phyloP scores from a whole-genome alignment of 805 yeast genomes.

The Ogataea methanolica region DNA sequence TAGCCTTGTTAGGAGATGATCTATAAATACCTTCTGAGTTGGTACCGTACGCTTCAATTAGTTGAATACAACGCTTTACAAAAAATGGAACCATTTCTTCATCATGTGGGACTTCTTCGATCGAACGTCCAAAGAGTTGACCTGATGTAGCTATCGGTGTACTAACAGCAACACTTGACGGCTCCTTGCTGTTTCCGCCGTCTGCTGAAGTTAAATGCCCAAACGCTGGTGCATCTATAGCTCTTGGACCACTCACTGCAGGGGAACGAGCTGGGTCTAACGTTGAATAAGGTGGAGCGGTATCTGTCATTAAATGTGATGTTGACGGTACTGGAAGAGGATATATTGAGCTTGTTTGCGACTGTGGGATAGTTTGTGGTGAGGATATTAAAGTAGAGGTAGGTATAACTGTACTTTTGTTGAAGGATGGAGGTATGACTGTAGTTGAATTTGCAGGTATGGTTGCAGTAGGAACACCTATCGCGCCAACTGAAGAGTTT shows the following conservation, averaged over 20 bases:
- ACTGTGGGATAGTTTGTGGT: not conserved
- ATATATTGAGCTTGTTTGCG: not conserved
- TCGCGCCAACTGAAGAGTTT: not conserved
- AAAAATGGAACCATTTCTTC: slow-evolving; percentile 90
- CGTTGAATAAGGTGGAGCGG: slow-evolving; percentile 18
- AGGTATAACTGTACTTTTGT: too few species aligned
- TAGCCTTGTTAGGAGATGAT: slow-evolving; percentile 71
- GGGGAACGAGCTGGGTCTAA: slow-evolving; percentile 23
- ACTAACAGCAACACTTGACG: slow-evolving; percentile 4
- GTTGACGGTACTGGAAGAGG: slow-evolving; percentile 1
- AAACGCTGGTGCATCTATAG: slow-evolving; percentile 6
- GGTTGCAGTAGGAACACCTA: not conserved
- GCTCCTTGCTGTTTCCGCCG: not conserved
- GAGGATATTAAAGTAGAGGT: not conserved
- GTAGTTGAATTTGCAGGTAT: not conserved
- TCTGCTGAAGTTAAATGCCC: not conserved
- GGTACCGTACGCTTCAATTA: slow-evolving; percentile 80
- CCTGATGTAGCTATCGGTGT: slow-evolving; percentile 7
- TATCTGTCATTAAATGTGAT: not conserved
- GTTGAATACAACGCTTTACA: slow-evolving; percentile 82
- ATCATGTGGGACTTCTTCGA: slow-evolving; percentile 77
- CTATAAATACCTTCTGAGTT: slow-evolving; percentile 88
- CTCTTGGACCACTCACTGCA: slow-evolving; percentile 22
- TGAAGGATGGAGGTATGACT: too few species aligned
- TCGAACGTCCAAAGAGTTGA: slow-evolving; percentile 75